Conservation (phyloP, 2,329 filamentous ascomycete species). For the Tothia fuscella region DNA sequence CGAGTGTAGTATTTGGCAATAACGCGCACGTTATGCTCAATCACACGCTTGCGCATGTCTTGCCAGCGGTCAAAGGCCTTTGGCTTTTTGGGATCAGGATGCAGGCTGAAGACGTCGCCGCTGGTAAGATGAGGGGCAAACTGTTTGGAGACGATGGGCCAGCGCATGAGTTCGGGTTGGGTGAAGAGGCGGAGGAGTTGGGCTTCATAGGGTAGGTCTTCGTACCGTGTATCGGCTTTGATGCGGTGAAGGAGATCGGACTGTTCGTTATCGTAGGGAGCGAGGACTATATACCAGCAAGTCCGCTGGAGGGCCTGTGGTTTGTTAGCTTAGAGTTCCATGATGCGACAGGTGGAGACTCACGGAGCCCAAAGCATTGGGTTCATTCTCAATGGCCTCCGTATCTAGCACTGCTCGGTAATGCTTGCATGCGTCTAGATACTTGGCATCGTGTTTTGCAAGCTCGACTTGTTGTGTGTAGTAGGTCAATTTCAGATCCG, state of each 20-base stretch:
- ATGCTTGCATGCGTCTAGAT: conserved; percentile 94
- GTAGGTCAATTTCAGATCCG: conserved; percentile 87
- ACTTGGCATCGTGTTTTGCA: conserved; percentile 94
- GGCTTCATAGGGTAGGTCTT: conserved; percentile 65
- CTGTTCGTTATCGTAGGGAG: conserved; percentile 96
- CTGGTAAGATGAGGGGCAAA: conserved; percentile 80
- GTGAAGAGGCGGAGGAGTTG: conserved; percentile 91
- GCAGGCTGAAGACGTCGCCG: conserved; percentile 80
- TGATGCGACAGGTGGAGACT: conserved; percentile 16
- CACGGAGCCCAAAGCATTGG: conserved; percentile 72
- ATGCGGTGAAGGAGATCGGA: conserved; percentile 93
- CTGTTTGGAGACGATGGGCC: conserved; percentile 81
- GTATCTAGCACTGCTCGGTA: conserved; percentile 96
- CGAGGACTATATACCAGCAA: conserved; percentile 94
- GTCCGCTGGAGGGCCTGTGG: conserved; percentile 75
- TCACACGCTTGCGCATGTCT: conserved; percentile 93
- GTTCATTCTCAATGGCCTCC: conserved; percentile 84
- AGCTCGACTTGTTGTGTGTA: conserved; percentile 96
- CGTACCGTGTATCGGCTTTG: conserved; percentile 70
- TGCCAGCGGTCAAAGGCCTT: conserved; percentile 83
- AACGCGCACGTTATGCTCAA: conserved; percentile 97
- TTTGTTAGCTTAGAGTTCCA: conserved; percentile 12
- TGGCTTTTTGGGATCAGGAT: conserved; percentile 37
- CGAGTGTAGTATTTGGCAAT: conserved; percentile 98
- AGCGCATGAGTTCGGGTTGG: conserved; percentile 92